These are phyloP conservation scores for Guadua angustifolia DNA, from an alignment of 176 grass and related monocot genomes.

Conservation along the genomic window DNA sequence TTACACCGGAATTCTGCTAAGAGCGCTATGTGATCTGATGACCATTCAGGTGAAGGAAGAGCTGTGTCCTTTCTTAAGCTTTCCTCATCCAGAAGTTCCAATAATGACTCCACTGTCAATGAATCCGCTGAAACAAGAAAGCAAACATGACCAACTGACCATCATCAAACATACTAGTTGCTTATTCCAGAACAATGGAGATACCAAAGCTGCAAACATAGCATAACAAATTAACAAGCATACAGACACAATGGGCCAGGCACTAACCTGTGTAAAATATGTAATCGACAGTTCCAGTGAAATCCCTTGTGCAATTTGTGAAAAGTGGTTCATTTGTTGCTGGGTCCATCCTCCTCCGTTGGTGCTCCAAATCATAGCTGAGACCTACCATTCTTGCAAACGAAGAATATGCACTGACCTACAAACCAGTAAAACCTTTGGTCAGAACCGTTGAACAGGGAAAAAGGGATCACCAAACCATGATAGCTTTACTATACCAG, in stretches of 20 bases:
- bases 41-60: slow-evolving; percentile 97
- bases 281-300: slow-evolving; percentile 91
- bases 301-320: slow-evolving; percentile 97
- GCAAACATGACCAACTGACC: neutral
- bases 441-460: slow-evolving; percentile 33
- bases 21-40: slow-evolving; percentile 97
- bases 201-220: slow-evolving; percentile 27
- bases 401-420: slow-evolving; percentile 99
- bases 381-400: slow-evolving; percentile 81
- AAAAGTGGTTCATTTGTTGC: slow-evolving; percentile 95
- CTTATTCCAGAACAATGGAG: slow-evolving; percentile 8
- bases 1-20: slow-evolving; percentile 98
- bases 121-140: slow-evolving; percentile 83
- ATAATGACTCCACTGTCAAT: slow-evolving; percentile 85
- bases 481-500: slow-evolving; percentile 63
- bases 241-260: slow-evolving; percentile 33
- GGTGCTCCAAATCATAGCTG: slow-evolving; percentile 78
- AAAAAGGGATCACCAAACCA: slow-evolving; percentile 17
- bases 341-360: slow-evolving; percentile 92
- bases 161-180: slow-evolving; percentile 39
- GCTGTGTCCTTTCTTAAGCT: slow-evolving; percentile 97
- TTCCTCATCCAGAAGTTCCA: slow-evolving; percentile 98
- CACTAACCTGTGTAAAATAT: slow-evolving; percentile 96
- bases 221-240: slow-evolving; percentile 9
- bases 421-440: slow-evolving; percentile 32